These are phyloP conservation scores for Zygosaccharomyces bailii DNA, from an alignment of 805 yeast genomes.

Conservation along the genomic window DNA sequence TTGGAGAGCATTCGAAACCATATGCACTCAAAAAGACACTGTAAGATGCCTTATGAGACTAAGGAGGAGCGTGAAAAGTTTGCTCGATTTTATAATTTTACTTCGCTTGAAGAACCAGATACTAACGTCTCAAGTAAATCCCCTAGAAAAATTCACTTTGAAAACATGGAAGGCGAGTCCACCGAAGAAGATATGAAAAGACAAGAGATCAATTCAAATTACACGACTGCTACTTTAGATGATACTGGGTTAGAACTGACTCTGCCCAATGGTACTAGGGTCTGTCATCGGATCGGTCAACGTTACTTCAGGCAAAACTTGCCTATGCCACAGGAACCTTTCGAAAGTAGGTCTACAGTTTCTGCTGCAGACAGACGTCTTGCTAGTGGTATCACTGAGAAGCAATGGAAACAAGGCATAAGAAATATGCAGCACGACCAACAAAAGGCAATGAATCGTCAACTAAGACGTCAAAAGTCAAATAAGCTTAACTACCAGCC, in stretches of 20 bases:
- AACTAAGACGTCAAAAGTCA: slow-evolving; percentile 47
- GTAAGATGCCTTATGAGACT: slow-evolving; percentile 82
- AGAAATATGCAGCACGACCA: slow-evolving; percentile 43
- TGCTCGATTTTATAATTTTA: slow-evolving; percentile 80
- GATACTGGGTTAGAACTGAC: slow-evolving; percentile 60
- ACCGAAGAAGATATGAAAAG: slow-evolving; percentile 29
- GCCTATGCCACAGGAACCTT: slow-evolving; percentile 37
- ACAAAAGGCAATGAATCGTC: slow-evolving; percentile 43
- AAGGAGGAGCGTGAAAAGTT: slow-evolving; percentile 73
- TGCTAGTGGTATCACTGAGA: slow-evolving; percentile 58
- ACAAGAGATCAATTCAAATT: slow-evolving; percentile 32
- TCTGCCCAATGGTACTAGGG: slow-evolving; percentile 71
- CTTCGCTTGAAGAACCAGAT: slow-evolving; percentile 51
- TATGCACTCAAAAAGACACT: slow-evolving; percentile 79
- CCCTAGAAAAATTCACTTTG: slow-evolving; percentile 33
- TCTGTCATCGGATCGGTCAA: slow-evolving; percentile 77
- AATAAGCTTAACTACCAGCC: slow-evolving; percentile 77
- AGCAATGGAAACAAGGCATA: slow-evolving; percentile 48
- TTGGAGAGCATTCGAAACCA: slow-evolving; percentile 88
- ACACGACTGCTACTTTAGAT: slow-evolving; percentile 43
- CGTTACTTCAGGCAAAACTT: slow-evolving; percentile 68
- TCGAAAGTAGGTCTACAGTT: slow-evolving; percentile 71
- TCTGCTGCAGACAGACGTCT: slow-evolving; percentile 71
- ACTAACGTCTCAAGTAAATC: slow-evolving; percentile 14
- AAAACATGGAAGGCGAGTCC: slow-evolving; percentile 31